Base-by-base conservation (phyloP, 345 rosid species). In the Syzygium grande region DNA sequence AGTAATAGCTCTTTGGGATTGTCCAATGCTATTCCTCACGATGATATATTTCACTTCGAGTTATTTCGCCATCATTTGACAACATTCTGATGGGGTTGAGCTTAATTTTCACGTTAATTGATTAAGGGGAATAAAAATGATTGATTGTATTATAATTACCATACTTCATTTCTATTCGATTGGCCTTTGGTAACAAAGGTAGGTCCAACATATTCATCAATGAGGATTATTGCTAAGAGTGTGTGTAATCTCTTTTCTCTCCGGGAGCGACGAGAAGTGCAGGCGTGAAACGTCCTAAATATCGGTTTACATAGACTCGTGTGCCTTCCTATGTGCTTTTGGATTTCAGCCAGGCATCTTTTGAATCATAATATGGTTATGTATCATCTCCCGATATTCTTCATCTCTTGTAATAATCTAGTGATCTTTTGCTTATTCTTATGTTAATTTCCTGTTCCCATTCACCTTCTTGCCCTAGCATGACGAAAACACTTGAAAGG, bases 401-500 rank as follows among this genome's bases (percentile, higher is more conserved):
- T 46, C 43, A 29, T 27, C 43, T 30, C 86, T 21, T 38, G 83
- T 38, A 38, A 73, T 38, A 86, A 16, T 30, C 38, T 84, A 54
- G 41, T 12, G 83, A 19, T 84, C 63, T 34, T 38, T 84, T 65
- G 51, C 16, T 84, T 23, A 34, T 30, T 84, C 49, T 52, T 56
- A 16, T 56, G 87, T 73, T 73, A 73, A 73, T 49, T 49, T 51
- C 56, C 13, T 84, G 13, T n/a, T 84, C 17, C 61, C 53, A 30
- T 27, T 85, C 30, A 29, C 68, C 84, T 78, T 41, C 59, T 27
- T 55, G 9, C 51, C n/a, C 83, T 63, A 94, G 96, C 93, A 92
- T 92, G 94, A 11, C 63, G 90, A 91, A 88, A 89, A 92, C 94
- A 9, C 88, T 94, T 78, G 94, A 93, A 65, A 91, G 86, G 87